Evolutionary conservation across 164 flowering plant species (phyloP).

Genomic region (Litsea cubeba): DNA sequence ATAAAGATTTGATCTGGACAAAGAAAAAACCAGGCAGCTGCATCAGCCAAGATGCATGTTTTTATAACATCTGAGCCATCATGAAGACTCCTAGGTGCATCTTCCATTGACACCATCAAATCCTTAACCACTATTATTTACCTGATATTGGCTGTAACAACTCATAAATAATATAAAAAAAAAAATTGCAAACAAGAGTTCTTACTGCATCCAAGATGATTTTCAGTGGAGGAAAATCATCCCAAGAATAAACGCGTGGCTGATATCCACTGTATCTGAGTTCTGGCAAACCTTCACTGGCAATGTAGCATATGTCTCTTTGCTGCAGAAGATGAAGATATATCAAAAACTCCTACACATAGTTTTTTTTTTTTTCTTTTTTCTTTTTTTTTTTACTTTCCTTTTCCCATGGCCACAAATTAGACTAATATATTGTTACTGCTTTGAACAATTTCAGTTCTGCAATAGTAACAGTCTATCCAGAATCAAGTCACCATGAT

Average conservation of each 20-base stretch:
- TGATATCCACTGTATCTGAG: constrained; percentile 78
- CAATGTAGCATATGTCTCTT: constrained; percentile 86
- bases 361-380: no score
- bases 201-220: constrained; percentile 59
- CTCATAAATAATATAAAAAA: not conserved
- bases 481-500: not conserved
- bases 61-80: not conserved
- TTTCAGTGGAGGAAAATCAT: constrained; percentile 72
- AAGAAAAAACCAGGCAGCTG: not conserved
- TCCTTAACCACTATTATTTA: not conserved
- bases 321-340: constrained; percentile 43
- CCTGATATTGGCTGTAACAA: not conserved
- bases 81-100: no score
- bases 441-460: not conserved
- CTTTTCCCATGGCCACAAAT: not conserved
- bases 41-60: not conserved
- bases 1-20: not conserved
- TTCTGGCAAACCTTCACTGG: constrained; percentile 57
- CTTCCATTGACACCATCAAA: not conserved
- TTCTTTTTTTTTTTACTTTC: not conserved
- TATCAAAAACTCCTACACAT: not conserved
- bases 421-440: not conserved
- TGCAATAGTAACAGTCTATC: not conserved
- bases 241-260: constrained; percentile 80
- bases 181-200: not conserved